Conservation (phyloP, 257 asterid genomes). For the Anisodus acutangulus region DNA sequence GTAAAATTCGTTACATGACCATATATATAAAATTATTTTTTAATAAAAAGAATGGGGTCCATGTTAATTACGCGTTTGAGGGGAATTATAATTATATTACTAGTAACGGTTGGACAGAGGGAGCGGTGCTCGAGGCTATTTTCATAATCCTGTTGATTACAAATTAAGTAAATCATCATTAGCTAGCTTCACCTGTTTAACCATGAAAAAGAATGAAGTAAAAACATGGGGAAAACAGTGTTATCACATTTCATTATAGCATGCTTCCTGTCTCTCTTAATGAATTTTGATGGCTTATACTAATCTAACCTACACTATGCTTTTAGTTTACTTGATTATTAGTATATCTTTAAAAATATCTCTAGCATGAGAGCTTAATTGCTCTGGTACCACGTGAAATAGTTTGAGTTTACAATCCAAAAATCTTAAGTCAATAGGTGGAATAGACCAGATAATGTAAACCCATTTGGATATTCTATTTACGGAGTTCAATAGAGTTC, state of each 20-base stretch:
- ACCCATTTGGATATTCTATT: too few species aligned
- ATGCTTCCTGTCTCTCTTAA: neutral
- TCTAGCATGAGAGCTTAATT: too few species aligned
- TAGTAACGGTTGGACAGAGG: constrained; percentile 54
- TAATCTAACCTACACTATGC: neutral
- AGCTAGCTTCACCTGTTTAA: neutral
- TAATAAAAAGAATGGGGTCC: constrained; percentile 30
- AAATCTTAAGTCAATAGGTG: too few species aligned
- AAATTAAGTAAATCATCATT: constrained; percentile 13
- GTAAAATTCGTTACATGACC: neutral
- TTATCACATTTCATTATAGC: too few species aligned
- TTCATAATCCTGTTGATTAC: neutral
- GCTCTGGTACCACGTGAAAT: too few species aligned
- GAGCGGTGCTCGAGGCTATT: constrained; percentile 54
- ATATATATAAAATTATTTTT: neutral
- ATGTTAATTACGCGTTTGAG: constrained; percentile 35
- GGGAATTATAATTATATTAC: constrained; percentile 26
- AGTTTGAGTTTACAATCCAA: too few species aligned
- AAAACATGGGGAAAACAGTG: neutral
- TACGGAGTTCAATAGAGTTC: too few species aligned
- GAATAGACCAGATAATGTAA: too few species aligned
- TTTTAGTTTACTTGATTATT: neutral
- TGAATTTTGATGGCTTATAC: neutral
- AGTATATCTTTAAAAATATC: neutral
- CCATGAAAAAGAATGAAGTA: neutral